Evolutionary conservation across 2,329 filamentous ascomycete genomes (phyloP), one percentile per base, ranked within the genome.

Genomic region (Pseudogymnoascus sp.): DNA sequence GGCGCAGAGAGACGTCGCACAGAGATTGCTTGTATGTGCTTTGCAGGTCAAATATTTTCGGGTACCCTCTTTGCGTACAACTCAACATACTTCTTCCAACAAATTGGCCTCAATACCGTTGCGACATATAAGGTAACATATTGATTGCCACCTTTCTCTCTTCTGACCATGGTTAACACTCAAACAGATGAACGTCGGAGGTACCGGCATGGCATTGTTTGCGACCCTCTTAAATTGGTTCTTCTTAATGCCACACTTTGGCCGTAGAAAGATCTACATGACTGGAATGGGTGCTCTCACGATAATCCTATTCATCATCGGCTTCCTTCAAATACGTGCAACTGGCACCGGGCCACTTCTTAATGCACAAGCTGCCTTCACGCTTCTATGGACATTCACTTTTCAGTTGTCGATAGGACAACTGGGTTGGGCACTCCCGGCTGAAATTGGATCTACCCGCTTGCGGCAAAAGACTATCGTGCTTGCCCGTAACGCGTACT

Each of bases 61-160:
- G 84, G 85, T 11, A 83, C 84, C 67, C 81, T 84, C 36, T 79
- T 87, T 66, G 82, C 85, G 61, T 84, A 84, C 63, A 88, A 85
- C 66, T 82, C 81, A 4, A 85, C 82, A 12, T 84, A 84, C 70
- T 77, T 80, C 71, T 84, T 84, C 72, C 74, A 81, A 66, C 79
- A 82, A 68, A 82, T 82, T 2, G 82, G 81, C 1, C 70, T 84
- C 28, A 69, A 72, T 0, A 74, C 78, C 0, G 73, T 74, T 21
- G 70, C 74, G 2, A 73, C 77, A 0, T 80, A 78, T 25, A 25
- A 65, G 34, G 62, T 63, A 60, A 74, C 1, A 74, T 77, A 1
- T 73, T 75, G 21, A 74, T 78, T 25, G 77, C 34, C 34, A 36
- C 34, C 34, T 14, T 36, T 36, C 34, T 14, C 34, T 36, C 82